phyloP scores from a whole-genome alignment of 148 eudicot species.

The Dysphania ambrosioides region DNA sequence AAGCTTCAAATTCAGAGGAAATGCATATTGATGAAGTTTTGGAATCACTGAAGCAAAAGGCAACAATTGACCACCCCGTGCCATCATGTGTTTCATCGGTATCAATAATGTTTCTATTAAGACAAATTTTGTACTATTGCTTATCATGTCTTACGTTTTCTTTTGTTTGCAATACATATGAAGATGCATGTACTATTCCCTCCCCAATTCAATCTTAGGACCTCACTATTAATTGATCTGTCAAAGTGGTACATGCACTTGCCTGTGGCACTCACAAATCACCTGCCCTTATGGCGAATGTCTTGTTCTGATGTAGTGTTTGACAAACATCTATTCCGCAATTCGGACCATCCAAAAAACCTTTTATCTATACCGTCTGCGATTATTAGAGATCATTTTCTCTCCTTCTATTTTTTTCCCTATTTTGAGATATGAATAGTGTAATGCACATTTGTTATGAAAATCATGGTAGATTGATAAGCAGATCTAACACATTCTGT shows the following conservation, averaged over 20 bases:
- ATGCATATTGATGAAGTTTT: conserved; percentile 51
- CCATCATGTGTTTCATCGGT: conserved; percentile 84
- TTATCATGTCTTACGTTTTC: background rate
- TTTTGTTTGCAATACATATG: background rate
- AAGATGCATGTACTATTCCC: background rate
- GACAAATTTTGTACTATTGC: background rate
- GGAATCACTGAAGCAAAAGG: conserved; percentile 53
- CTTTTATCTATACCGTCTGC: background rate
- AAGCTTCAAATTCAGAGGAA: conserved; percentile 44
- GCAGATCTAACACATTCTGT: background rate
- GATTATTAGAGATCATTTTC: background rate
- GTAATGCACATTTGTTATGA: no score
- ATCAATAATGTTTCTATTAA: conserved; percentile 16
- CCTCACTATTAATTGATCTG: no score
- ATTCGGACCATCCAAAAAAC: background rate
- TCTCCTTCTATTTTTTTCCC: background rate
- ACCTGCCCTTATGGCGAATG: background rate
- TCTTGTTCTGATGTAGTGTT: background rate
- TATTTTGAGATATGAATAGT: background rate
- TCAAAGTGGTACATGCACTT: background rate
- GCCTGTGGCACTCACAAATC: background rate
- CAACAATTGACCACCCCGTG: conserved; percentile 27
- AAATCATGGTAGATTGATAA: background rate
- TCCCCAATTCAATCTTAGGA: background rate
- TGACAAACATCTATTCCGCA: background rate